Evolutionary conservation across 1,284 basidiomycete genomes (phyloP).

Genomic region (Cryptococcus sp.): DNA sequence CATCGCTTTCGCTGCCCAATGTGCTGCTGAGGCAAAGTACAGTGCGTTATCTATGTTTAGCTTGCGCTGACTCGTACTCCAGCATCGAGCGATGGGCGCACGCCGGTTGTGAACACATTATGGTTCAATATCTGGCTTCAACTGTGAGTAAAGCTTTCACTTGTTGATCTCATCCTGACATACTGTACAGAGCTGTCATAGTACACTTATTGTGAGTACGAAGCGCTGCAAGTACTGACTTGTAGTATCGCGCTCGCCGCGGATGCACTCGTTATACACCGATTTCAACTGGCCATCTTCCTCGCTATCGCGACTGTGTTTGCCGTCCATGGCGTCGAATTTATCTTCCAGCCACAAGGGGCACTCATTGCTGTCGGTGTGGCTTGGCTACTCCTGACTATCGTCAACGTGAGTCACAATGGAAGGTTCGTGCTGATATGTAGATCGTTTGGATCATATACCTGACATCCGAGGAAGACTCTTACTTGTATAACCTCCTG

Average conservation of each 20-base stretch:
- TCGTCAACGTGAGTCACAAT: constrained; percentile 62
- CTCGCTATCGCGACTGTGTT: constrained; percentile 85
- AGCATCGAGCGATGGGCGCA: constrained; percentile 20
- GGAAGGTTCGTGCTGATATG: not conserved
- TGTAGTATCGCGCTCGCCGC: constrained; percentile 41
- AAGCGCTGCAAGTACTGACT: constrained; percentile 4
- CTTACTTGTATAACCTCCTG: constrained; percentile 77
- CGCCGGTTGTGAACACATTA: constrained; percentile 63
- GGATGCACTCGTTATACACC: constrained; percentile 43
- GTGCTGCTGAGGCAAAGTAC: constrained; percentile 36
- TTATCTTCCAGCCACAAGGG: constrained; percentile 44
- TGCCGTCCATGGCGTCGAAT: constrained; percentile 59
- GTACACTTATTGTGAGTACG: constrained; percentile 46
- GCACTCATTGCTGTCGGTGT: constrained; percentile 79
- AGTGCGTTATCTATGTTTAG: constrained; percentile 12
- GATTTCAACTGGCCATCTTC: constrained; percentile 77
- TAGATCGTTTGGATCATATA: constrained; percentile 93
- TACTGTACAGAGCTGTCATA: constrained; percentile 35
- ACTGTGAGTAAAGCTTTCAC: constrained; percentile 30
- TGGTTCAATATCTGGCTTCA: constrained; percentile 86
- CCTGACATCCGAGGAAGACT: constrained; percentile 94
- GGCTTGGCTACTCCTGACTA: constrained; percentile 88
- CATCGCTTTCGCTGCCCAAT: constrained; percentile 60
- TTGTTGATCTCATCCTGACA: not conserved
- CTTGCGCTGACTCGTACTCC: constrained; percentile 1